Evolutionary conservation across 495 filamentous ascomycete genomes (phyloP).

Genomic region (Pyrenopolyporus hunteri): DNA sequence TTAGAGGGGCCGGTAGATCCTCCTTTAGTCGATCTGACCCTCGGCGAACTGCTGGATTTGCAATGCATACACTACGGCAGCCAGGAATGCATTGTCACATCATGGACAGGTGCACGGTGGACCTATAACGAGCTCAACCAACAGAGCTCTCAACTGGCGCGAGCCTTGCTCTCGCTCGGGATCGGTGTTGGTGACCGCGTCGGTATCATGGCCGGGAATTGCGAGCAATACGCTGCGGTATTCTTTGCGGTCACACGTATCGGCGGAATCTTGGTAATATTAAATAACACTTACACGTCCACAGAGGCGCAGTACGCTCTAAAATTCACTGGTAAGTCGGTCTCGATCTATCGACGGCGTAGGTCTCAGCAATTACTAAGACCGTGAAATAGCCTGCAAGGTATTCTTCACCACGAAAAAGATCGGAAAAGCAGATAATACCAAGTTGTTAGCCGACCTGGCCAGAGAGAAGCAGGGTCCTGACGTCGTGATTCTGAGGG

Average conservation of each 20-base stretch:
- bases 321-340: conserved; percentile 62
- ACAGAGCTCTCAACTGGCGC: conserved; percentile 63
- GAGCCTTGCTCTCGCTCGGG: conserved; percentile 63
- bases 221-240: conserved; percentile 70
- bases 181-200: conserved; percentile 68
- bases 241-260: conserved; percentile 72
- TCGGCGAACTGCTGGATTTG: conserved; percentile 65
- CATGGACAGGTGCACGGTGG: conserved; percentile 70
- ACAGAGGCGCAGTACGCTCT: conserved; percentile 67
- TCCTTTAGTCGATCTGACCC: conserved; percentile 63
- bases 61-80: conserved; percentile 66
- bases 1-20: conserved; percentile 66
- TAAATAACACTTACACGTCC: conserved; percentile 75
- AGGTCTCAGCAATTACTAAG: neutral
- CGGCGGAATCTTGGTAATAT: conserved; percentile 70
- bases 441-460: conserved; percentile 59
- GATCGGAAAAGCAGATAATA: conserved; percentile 63
- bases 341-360: neutral
- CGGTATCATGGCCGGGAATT: conserved; percentile 75
- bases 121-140: conserved; percentile 69
- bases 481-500: conserved; percentile 63
- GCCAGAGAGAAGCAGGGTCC: conserved; percentile 45
- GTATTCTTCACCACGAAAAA: conserved; percentile 67
- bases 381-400: conserved; percentile 53
- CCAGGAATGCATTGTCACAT: conserved; percentile 66